Evolutionary conservation across 345 rosid genomes (phyloP).

Genomic region (Cardamine resedifolia): DNA sequence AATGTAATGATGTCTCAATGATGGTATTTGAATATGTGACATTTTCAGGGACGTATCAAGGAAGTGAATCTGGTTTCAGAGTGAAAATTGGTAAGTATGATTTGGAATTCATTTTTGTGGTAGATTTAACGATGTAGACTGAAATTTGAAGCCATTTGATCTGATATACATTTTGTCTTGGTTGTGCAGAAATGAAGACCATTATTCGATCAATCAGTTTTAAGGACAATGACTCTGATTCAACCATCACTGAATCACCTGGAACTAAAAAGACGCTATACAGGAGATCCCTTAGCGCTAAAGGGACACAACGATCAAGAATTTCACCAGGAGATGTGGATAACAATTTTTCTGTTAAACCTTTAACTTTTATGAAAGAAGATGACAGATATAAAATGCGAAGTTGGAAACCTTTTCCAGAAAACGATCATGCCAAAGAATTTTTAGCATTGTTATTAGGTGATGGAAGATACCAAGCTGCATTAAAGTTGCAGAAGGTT

Average conservation of each 20-base stretch:
- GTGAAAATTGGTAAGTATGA: constrained; percentile 27
- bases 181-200: constrained; percentile 30
- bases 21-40: constrained; percentile 3
- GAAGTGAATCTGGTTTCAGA: constrained; percentile 8
- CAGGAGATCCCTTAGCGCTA: constrained; percentile 41
- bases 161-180: constrained; percentile 32
- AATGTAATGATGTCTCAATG: constrained; percentile 30
- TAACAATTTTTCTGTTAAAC: constrained; percentile 18
- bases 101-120: background rate
- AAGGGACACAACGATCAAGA: constrained; percentile 39
- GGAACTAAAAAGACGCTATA: constrained; percentile 32
- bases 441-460: constrained; percentile 28
- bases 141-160: constrained; percentile 31
- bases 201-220: constrained; percentile 45
- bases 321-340: constrained; percentile 41
- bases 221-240: constrained; percentile 42
- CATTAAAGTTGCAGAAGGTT: constrained; percentile 81
- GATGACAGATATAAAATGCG: constrained; percentile 25
- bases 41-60: constrained; percentile 20
- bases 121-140: constrained; percentile 22
- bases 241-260: constrained; percentile 34
- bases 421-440: constrained; percentile 21
- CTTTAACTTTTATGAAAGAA: constrained; percentile 35
- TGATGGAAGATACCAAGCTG: constrained; percentile 52
- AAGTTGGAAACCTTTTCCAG: constrained; percentile 21